A percentile compares a stretch with the other conserved stretches of the same genome.
Conservation (phyloP, 1,139 yeast species). For the Taiozyma sp. region DNA sequence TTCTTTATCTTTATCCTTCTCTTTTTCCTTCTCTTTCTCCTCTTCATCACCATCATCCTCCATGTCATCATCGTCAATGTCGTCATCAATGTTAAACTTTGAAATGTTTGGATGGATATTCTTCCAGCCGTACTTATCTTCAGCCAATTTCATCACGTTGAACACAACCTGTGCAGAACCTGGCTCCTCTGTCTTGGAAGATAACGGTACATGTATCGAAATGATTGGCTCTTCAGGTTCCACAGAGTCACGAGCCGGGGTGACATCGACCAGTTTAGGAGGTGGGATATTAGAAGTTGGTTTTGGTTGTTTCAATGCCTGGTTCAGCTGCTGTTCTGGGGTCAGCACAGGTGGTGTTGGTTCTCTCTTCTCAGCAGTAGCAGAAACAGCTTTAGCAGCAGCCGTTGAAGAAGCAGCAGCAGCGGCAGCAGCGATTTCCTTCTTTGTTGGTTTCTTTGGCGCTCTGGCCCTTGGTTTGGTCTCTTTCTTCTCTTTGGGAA, state of each 20-base stretch:
- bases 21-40: constrained; percentile 23
- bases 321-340: constrained; percentile 17
- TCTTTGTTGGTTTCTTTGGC: neutral
- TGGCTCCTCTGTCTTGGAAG: constrained; percentile 40
- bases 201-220: constrained; percentile 54
- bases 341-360: constrained; percentile 8
- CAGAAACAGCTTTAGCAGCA: neutral
- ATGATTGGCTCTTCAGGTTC: constrained; percentile 42
- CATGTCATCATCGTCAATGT: constrained; percentile 52
- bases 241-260: constrained; percentile 25
- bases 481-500: neutral
- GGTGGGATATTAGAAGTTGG: constrained; percentile 20
- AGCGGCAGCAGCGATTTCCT: neutral
- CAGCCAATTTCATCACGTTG: constrained; percentile 75
- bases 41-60: constrained; percentile 51
- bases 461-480: neutral
- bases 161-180: constrained; percentile 70
- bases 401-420: too few species aligned
- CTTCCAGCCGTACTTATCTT: constrained; percentile 81
- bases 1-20: constrained; percentile 6
- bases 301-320: constrained; percentile 15
- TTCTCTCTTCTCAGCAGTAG: constrained; percentile 1
- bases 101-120: constrained; percentile 62
- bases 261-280: constrained; percentile 22
- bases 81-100: constrained; percentile 50